These are phyloP conservation scores for Poterioochromonas sp. DNA, from an alignment of 352 stramenopile species.

Conservation along the genomic window DNA sequence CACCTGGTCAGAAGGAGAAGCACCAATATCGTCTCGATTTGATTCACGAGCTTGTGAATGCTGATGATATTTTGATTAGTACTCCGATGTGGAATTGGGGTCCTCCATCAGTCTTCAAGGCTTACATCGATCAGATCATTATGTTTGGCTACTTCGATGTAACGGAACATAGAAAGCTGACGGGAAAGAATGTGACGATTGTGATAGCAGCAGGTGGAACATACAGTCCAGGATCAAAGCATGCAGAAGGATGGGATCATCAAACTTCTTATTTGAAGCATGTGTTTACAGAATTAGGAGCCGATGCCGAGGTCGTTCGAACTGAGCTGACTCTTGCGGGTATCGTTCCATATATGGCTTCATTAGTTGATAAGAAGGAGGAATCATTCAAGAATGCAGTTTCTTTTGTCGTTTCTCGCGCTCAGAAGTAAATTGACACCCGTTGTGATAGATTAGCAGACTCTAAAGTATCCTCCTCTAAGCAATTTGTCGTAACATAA, in stretches of 20 bases:
- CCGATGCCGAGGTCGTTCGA: neutral
- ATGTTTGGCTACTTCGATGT: neutral
- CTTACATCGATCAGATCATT: slow-evolving; percentile 11
- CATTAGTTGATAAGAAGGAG: neutral
- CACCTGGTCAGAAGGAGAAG: neutral
- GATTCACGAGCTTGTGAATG: neutral
- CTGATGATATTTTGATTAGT: neutral
- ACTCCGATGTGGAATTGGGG: slow-evolving; percentile 5
- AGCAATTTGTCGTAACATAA: too few species aligned
- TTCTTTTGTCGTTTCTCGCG: neutral
- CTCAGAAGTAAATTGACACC: neutral
- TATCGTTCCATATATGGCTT: neutral
- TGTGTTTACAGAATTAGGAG: neutral
- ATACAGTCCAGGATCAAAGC: neutral
- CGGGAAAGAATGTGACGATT: neutral
- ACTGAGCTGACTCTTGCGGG: neutral
- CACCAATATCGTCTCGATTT: neutral
- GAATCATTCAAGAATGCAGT: neutral
- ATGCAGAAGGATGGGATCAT: neutral
- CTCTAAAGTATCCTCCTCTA: too few species aligned
- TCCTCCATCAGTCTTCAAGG: neutral
- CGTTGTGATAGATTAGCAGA: too few species aligned
- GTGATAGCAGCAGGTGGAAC: neutral
- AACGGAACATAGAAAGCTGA: neutral
- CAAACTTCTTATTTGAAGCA: neutral